These are phyloP conservation scores for Aureobasidium sp. DNA, from an alignment of 2,329 filamentous ascomycete species.

Conservation along the genomic window DNA sequence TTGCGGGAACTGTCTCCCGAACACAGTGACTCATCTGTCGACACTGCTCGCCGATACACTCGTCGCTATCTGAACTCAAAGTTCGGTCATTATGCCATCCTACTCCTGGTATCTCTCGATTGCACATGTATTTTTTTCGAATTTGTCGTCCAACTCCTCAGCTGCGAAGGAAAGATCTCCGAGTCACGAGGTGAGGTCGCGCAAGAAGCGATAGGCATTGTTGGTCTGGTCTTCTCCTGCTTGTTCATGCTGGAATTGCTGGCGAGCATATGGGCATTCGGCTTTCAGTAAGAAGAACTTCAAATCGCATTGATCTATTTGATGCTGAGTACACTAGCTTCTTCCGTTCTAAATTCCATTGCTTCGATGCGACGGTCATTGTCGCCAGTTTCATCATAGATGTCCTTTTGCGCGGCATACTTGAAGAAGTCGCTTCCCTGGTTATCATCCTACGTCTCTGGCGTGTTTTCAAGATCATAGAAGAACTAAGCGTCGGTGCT, in stretches of 20 bases:
- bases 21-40: not conserved
- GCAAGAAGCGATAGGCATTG: constrained; percentile 41
- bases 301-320: not conserved
- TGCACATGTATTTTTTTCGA: constrained; percentile 48
- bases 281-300: constrained; percentile 41
- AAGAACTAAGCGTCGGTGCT: constrained; percentile 59
- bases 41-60: constrained; percentile 21
- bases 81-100: constrained; percentile 44
- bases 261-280: constrained; percentile 55
- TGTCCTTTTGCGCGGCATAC: constrained; percentile 51
- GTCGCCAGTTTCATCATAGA: constrained; percentile 56
- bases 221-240: constrained; percentile 54
- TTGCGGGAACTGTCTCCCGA: not conserved
- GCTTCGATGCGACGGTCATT: constrained; percentile 59
- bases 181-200: constrained; percentile 26
- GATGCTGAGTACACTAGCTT: constrained; percentile 21
- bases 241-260: constrained; percentile 59
- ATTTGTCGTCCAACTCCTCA: constrained; percentile 44
- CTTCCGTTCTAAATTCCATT: constrained; percentile 47
- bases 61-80: constrained; percentile 39
- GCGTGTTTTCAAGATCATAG: constrained; percentile 64
- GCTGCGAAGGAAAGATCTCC: constrained; percentile 37
- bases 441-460: constrained; percentile 60
- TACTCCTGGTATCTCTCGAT: constrained; percentile 44
- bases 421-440: constrained; percentile 60